phyloP scores from a whole-genome alignment of 1,284 basidiomycete species.

The Pseudozyma sp. region DNA sequence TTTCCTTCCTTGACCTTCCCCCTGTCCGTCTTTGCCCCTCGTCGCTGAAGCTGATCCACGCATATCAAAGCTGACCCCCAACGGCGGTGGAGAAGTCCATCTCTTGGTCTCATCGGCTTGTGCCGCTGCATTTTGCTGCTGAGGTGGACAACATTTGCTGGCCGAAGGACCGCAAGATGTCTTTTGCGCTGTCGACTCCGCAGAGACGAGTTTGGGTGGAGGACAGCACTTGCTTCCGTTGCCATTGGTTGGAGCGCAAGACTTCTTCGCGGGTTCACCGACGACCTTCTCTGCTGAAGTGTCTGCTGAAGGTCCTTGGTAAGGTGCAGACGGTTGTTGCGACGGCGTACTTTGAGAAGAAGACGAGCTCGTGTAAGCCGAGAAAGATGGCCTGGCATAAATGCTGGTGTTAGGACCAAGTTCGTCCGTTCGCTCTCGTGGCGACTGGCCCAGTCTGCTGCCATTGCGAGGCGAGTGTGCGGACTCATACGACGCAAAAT shows the following conservation, averaged over 20 bases:
- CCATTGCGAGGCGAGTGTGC: background rate
- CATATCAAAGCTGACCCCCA: constrained; percentile 27
- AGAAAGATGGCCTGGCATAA: background rate
- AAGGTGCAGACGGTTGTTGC: background rate
- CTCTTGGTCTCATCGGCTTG: too few relatives aligned
- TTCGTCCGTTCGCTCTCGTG: background rate
- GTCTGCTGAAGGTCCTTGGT: background rate
- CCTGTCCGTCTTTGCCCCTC: background rate
- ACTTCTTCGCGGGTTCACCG: too few relatives aligned
- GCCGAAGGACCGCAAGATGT: background rate
- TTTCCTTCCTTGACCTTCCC: background rate
- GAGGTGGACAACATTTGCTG: background rate
- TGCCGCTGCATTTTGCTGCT: too few relatives aligned
- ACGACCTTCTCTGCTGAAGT: too few relatives aligned
- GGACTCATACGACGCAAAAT: background rate
- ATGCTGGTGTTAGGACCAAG: background rate
- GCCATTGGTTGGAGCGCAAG: too few relatives aligned
- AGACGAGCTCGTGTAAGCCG: background rate
- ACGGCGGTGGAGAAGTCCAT: background rate
- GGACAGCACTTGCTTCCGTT: background rate
- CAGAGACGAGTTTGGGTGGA: background rate
- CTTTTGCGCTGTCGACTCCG: background rate
- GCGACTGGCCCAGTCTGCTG: background rate
- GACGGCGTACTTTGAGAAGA: background rate
- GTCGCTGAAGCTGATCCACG: background rate